phyloP scores from a whole-genome alignment of 2,329 filamentous ascomycete genomes.

The Nemania bipapillata region DNA sequence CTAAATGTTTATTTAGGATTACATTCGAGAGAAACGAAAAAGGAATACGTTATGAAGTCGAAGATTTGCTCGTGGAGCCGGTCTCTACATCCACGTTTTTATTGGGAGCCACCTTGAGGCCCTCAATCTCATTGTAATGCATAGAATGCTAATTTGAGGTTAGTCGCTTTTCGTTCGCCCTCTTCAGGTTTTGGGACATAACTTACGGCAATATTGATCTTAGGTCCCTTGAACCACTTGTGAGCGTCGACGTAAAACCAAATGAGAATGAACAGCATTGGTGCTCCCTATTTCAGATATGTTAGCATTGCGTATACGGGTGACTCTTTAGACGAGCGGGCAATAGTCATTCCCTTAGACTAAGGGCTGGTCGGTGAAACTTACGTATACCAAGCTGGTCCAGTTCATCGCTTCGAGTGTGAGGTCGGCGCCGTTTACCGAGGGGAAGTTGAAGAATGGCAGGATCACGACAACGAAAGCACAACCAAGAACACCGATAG shows the following conservation, averaged over 20 bases:
- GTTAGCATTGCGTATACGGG: slow-evolving; percentile 9
- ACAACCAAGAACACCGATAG: slow-evolving; percentile 67
- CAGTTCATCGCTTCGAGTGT: slow-evolving; percentile 70
- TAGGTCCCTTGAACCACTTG: slow-evolving; percentile 77
- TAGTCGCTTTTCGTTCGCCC: slow-evolving; percentile 3
- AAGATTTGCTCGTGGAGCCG: slow-evolving; percentile 41
- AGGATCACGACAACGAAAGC: slow-evolving; percentile 73
- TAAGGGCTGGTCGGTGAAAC: slow-evolving; percentile 16
- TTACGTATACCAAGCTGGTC: slow-evolving; percentile 69
- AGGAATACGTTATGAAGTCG: slow-evolving; percentile 20
- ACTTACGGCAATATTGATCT: slow-evolving; percentile 68
- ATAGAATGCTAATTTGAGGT: slow-evolving; percentile 44
- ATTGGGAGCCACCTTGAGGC: slow-evolving; percentile 39
- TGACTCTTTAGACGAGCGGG: neutral
- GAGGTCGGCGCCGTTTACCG: slow-evolving; percentile 65
- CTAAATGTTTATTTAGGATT: neutral
- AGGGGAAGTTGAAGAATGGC: slow-evolving; percentile 74
- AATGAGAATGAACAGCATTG: slow-evolving; percentile 67
- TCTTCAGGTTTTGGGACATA: neutral
- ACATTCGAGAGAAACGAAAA: neutral
- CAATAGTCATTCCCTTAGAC: neutral
- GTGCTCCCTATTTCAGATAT: slow-evolving; percentile 60
- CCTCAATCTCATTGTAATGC: slow-evolving; percentile 40
- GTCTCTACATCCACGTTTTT: slow-evolving; percentile 44
- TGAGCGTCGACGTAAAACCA: slow-evolving; percentile 73